These are phyloP conservation scores for Echium plantagineum DNA, from an alignment of 257 asterid species.

Conservation along the genomic window DNA sequence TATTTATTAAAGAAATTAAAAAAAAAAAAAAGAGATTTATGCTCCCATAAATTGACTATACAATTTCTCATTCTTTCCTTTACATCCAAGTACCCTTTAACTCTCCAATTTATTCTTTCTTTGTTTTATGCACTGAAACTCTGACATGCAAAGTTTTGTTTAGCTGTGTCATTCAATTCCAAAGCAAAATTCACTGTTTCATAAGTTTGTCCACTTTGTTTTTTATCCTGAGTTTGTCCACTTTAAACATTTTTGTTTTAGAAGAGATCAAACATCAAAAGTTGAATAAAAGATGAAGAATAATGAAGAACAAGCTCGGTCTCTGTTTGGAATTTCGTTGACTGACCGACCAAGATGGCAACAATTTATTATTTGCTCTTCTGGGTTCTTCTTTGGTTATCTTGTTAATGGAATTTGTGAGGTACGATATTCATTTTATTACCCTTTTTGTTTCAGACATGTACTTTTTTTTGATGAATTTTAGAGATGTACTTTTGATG, in stretches of 20 bases:
- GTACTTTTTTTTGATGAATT: no score
- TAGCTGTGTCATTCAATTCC: no score
- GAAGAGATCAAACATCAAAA: no score
- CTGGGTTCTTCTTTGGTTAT: conserved; percentile 69
- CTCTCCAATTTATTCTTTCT: not conserved
- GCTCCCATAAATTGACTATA: no score
- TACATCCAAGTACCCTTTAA: not conserved
- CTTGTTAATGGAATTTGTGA: conserved; percentile 65
- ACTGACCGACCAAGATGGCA: conserved; percentile 50
- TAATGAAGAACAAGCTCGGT: conserved; percentile 46
- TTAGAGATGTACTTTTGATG: no score
- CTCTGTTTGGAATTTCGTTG: conserved; percentile 49
- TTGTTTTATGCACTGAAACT: not conserved
- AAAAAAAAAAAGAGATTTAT: no score
- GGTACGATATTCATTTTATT: conserved; percentile 10
- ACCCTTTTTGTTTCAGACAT: not conserved
- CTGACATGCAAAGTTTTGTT: not conserved
- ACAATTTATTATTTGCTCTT: conserved; percentile 50
- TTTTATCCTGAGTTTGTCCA: no score
- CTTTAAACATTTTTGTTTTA: no score
- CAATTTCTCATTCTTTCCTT: no score
- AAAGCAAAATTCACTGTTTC: no score
- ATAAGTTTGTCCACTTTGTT: not conserved
- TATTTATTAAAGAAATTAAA: no score
- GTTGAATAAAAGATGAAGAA: conserved; percentile 21